Base-by-base conservation (phyloP, 768 basidiomycete species). In the Artomyces pyxidatus region DNA sequence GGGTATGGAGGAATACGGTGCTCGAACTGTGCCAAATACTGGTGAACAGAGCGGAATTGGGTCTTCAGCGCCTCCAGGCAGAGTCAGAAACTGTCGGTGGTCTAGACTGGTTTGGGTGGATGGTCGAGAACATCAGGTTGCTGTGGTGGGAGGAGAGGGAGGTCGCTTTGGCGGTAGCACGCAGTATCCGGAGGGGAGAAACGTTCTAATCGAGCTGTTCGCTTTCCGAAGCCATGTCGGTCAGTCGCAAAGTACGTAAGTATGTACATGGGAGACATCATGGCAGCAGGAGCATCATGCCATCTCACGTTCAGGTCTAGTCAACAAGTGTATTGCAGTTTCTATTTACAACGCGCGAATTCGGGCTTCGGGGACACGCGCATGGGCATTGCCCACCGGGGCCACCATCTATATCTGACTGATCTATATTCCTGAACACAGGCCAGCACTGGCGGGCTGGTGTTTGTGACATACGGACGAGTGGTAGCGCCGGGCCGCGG, bases 111-210 rank as follows among this genome's bases (percentile, higher is more conserved):
- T 50, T 52, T 10, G 30, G 22, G 10, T 69, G 68, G 66, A 65
- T 66, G 61, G 35, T 54, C n/a, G 59, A 53, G 17, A 72, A 67
- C 41, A 68, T 86, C n/a, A 59, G 48, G 46, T 56, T 58, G 2
- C 62, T 89, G 16, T 88, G 85, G 85, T 53, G 55, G 30, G 87
- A 89, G 60, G 80, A 87, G 51, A 21, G 63, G 6, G 61, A 65
- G 45, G 80, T 87, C 5, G 76, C 78, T 6, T 52, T 49, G 22
- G 72, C 64, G 4, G 76, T 86, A 4, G 57, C 63, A 30, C 59
- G 69, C 32, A 74, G 78, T 56, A 48, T 83, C 11, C 53, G 64
- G 30, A 59, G 62, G 17, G 74, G 74, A n/a, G 69, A 67, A 52
- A 70, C 76, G 41, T 80, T 81, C 58, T 82, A 53, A 61, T 38